Evolutionary conservation across 768 basidiomycete species (phyloP), one percentile per base, ranked within the genome.

Genomic region (Termitomyces sp.): DNA sequence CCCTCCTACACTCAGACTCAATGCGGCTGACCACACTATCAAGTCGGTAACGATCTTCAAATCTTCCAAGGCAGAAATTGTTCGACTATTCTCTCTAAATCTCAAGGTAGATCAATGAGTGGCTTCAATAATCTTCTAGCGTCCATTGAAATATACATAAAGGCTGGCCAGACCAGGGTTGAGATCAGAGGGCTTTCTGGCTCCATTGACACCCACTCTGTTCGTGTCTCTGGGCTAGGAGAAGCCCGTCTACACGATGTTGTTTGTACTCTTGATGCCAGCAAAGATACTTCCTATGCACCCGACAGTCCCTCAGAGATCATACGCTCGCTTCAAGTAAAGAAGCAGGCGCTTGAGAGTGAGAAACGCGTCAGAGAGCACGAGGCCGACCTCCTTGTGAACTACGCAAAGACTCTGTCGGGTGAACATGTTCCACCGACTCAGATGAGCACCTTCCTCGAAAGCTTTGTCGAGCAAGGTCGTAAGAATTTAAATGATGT

Each of bases 11-110:
- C 23, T 62, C 18, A 51, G 33, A 42, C 16, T 75, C 18, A 60
- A 60, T 31, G 77, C 77, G n/a, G 62, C 71, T 15, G 74, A 78
- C 0, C 67, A 74, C 50, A 65, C 78, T 1, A 75, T 86, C 59
- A 77, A 80, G 56, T 76, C 80, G 10, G 80, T 82, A 1, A 83
- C 81, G 0, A 71, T 85, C 35, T 82, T 81, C 68, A 81, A 79
- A 64, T 80, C 79, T 7, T 68, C 68, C 51, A 79, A 76, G 53
- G 84, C 83, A 1, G 81, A 86, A 60, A 67, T 86, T 18, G 78
- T 80, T 38, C 76, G 84, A 9, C 69, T 69, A 0, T 83, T 85
- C 65, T 57, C 70, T 0, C 50, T 83, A 4, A 65, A 74, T 10
- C 74, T 86, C 11, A 65, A 79, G 72, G 83, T 83, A 66, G 42